Conservation (phyloP, 257 asterid species). For the Solanum paucissectum region DNA sequence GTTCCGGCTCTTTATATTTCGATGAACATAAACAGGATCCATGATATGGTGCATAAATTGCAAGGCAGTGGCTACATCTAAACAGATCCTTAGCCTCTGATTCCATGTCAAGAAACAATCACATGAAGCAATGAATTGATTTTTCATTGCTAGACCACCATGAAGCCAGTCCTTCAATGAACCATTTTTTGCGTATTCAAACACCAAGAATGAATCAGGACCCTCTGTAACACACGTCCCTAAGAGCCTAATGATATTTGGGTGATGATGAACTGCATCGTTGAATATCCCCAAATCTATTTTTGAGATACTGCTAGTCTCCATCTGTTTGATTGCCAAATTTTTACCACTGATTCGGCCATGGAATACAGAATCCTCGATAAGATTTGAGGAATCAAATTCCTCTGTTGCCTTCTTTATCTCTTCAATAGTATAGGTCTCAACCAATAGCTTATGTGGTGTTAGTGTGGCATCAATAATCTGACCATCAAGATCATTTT, state of each 20-base stretch:
- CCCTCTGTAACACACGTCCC: constrained; percentile 43
- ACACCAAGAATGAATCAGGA: constrained; percentile 38
- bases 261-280: constrained; percentile 40
- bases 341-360: constrained; percentile 61
- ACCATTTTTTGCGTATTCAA: constrained; percentile 69
- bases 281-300: constrained; percentile 32
- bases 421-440: constrained; percentile 57
- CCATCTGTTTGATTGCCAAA: constrained; percentile 42
- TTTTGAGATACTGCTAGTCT: constrained; percentile 15
- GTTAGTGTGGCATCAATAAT: constrained; percentile 19
- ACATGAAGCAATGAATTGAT: constrained; percentile 80
- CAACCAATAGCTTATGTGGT: constrained; percentile 34
- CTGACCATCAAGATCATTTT: constrained; percentile 37
- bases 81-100: constrained; percentile 56
- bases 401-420: constrained; percentile 57
- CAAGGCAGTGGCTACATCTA: constrained; percentile 57
- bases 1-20: constrained; percentile 51
- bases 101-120: constrained; percentile 68
- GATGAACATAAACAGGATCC: constrained; percentile 54
- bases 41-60: constrained; percentile 75
- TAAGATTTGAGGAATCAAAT: constrained; percentile 36
- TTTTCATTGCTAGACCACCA: constrained; percentile 78
- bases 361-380: constrained; percentile 55
- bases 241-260: constrained; percentile 39
- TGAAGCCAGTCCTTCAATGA: constrained; percentile 84